These are phyloP conservation scores for Rusavskia elegans DNA, from an alignment of 495 filamentous ascomycete species.

Conservation along the genomic window DNA sequence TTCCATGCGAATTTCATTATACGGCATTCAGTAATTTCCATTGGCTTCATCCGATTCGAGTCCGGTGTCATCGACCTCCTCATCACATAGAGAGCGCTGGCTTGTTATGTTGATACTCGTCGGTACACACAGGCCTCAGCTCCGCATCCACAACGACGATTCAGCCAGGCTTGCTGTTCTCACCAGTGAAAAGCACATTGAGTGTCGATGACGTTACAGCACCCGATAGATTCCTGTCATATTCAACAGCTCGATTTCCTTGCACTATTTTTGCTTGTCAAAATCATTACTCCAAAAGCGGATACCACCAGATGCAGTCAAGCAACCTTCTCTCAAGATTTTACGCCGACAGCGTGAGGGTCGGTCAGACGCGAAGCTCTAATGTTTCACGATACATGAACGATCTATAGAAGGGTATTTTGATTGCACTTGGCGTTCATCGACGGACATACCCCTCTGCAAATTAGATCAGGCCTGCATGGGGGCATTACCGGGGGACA, in stretches of 20 bases:
- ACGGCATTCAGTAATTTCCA: slow-evolving; percentile 9
- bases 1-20: slow-evolving; percentile 8
- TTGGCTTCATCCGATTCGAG: slow-evolving; percentile 3
- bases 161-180: too few species aligned
- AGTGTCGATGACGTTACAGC: slow-evolving; percentile 5
- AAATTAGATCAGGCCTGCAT: slow-evolving; percentile 1
- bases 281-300: slow-evolving; percentile 9
- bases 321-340: background rate
- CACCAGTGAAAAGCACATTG: background rate
- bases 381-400: slow-evolving; percentile 6
- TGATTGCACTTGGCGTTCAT: slow-evolving; percentile 11
- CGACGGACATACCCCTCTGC: slow-evolving; percentile 5
- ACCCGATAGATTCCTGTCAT: slow-evolving; percentile 13
- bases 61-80: slow-evolving; percentile 27
- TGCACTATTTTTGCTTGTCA: background rate
- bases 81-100: slow-evolving; percentile 72
- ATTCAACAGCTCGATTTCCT: slow-evolving; percentile 4
- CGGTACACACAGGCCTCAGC: background rate
- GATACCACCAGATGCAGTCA: slow-evolving; percentile 1
- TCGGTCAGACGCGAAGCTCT: background rate
- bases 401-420: slow-evolving; percentile 10
- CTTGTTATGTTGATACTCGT: slow-evolving; percentile 21
- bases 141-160: background rate
- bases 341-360: slow-evolving; percentile 1
- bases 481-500: background rate